phyloP scores from a whole-genome alignment of 345 rosid genomes.

The Rhizophora mangle region DNA sequence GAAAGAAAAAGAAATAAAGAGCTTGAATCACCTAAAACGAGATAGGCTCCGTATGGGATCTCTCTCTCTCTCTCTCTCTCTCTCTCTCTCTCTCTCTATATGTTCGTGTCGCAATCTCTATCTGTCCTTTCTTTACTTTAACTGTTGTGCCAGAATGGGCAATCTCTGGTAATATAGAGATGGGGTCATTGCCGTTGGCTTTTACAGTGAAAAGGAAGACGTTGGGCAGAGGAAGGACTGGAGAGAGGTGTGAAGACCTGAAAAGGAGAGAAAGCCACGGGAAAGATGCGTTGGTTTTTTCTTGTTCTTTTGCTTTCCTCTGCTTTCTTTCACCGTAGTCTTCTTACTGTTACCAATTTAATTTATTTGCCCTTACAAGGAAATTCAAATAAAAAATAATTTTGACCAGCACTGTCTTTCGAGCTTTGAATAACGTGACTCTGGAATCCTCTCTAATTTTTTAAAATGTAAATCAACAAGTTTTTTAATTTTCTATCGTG shows the following conservation, averaged over 20 bases:
- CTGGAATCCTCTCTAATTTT: no score
- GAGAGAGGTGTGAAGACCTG: conserved; percentile 21
- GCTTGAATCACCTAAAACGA: conserved; percentile 13
- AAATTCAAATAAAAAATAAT: no score
- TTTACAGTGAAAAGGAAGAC: conserved; percentile 41
- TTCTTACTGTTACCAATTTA: background rate
- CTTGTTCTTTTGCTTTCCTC: conserved; percentile 19
- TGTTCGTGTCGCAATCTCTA: no score
- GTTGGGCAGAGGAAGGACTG: conserved; percentile 12
- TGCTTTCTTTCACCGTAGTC: background rate
- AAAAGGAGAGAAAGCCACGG: conserved; percentile 57
- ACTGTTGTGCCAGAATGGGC: conserved; percentile 12
- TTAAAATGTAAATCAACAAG: no score
- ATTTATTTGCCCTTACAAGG: no score
- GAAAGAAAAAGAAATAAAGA: background rate
- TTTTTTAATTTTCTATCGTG: no score
- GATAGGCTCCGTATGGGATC: conserved; percentile 1
- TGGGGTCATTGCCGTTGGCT: conserved; percentile 39
- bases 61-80: conserved; percentile 2
- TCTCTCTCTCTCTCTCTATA: background rate
- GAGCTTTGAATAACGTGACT: no score
- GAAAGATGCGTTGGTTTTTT: conserved; percentile 25
- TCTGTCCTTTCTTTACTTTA: no score
- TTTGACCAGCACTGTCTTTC: no score
- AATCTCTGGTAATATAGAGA: conserved; percentile 10